Base-by-base conservation (phyloP, 2,329 filamentous ascomycete species). In the Aspergillus tubingensis region DNA sequence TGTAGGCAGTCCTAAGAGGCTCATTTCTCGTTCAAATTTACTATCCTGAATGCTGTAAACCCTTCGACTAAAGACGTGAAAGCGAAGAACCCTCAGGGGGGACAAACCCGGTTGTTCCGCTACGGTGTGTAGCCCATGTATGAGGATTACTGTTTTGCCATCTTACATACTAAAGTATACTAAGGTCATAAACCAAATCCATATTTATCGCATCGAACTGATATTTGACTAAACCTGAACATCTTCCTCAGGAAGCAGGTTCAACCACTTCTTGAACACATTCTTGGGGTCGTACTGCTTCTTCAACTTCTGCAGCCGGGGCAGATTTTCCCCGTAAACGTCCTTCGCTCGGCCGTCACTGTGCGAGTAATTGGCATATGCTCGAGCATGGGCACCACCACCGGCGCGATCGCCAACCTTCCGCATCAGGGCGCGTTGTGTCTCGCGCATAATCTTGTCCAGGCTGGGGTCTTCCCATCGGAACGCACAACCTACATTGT, bases 371-470 rank as follows among this genome's bases (percentile, higher is more conserved):
- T 23, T 39, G n/a, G 21, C 21, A 30, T 30, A 19, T 25, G 39
- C 7, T 8, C 23, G 13, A 1, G 52, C 15, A 15, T 17, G 21
- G 8, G 5, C 15, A 19, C 32, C 30, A 2, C 17, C 32, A 21
- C 19, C 13, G 11, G 19, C 52, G 11, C 21, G 15, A 54, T 38
- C 21, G n/a, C 49, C 49, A 21, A 58, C 30, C 48, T 73, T 60
- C 10, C 74, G 64, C 60, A 75, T 68, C 0, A 76, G 75, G 8
- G 84, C 82, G 2, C 82, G 84, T 1, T 86, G 79, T 0, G 83
- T 83, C 1, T 81, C 81, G 3, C 72, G 72, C 7, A 72, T 41
- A 8, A 60, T 54, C 21, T 66, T 62, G 13, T 59, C 59, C 44
- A 59, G 39, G 13, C 21, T 32, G 8, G 57, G 39, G 5, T 53